Evolutionary conservation across 2,329 filamentous ascomycete genomes (phyloP).

Genomic region (Phaeophleospora eucalypticola): DNA sequence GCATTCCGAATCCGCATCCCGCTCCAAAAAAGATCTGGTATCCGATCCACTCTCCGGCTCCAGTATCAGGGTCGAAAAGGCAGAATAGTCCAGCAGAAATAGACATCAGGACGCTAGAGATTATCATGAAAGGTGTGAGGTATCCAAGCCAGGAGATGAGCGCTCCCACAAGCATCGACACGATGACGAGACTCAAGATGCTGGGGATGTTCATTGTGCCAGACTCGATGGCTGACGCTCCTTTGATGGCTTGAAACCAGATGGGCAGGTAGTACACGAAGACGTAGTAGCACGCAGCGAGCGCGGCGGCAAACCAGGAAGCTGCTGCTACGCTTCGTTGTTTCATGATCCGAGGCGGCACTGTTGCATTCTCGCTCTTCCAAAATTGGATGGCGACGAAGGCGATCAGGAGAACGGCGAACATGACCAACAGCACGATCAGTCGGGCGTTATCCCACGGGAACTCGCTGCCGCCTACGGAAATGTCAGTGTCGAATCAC

Average conservation of each 20-base stretch:
- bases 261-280: conserved; percentile 44
- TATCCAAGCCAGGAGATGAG: conserved; percentile 43
- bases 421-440: conserved; percentile 44
- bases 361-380: conserved; percentile 42
- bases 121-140: conserved; percentile 49
- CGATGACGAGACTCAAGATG: conserved; percentile 25
- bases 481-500: too few species aligned
- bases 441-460: conserved; percentile 42
- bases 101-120: conserved; percentile 39
- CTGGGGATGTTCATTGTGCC: conserved; percentile 47
- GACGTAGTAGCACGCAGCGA: conserved; percentile 38
- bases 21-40: conserved; percentile 45
- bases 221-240: conserved; percentile 42
- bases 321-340: conserved; percentile 32
- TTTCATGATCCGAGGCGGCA: conserved; percentile 40
- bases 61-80: conserved; percentile 41
- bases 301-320: conserved; percentile 33
- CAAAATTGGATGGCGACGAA: conserved; percentile 40
- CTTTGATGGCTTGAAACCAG: conserved; percentile 51
- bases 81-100: conserved; percentile 46
- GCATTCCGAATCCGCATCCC: conserved; percentile 48
- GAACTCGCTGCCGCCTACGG: conserved; percentile 46
- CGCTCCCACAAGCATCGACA: conserved; percentile 29
- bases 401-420: conserved; percentile 39
- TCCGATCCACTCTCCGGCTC: conserved; percentile 37